Conservation (phyloP, 75 land plant genomes). For the Adiantum capillusveneris region DNA sequence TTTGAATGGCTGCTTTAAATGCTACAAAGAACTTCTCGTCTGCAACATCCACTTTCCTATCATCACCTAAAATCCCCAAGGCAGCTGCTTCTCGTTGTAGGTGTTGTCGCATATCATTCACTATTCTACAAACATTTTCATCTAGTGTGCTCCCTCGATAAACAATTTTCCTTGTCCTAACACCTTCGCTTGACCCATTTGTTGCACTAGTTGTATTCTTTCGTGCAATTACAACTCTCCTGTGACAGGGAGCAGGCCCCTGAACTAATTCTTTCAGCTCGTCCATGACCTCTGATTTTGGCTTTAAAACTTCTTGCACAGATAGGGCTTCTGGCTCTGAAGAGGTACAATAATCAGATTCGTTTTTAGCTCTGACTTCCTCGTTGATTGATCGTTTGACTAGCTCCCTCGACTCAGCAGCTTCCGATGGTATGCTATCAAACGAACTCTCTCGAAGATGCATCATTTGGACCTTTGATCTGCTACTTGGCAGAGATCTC, state of each 20-base stretch:
- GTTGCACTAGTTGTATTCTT: neutral
- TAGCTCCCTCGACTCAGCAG: too few relatives aligned
- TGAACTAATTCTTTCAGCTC: conserved; percentile 1
- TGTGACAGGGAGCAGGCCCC: neutral
- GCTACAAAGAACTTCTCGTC: conserved; percentile 78
- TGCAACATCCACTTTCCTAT: conserved; percentile 42
- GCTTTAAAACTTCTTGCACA: neutral
- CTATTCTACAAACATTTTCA: conserved; percentile 46
- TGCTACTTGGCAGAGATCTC: too few relatives aligned
- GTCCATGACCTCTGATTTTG: neutral
- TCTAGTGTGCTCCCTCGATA: conserved; percentile 32
- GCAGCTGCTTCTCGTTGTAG: conserved; percentile 51
- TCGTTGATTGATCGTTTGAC: too few relatives aligned
- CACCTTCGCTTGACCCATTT: conserved; percentile 27
- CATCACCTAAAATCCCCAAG: conserved; percentile 30
- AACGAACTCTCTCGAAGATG: too few relatives aligned
- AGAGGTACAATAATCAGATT: too few relatives aligned
- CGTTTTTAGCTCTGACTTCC: too few relatives aligned
- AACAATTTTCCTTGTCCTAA: conserved; percentile 83
- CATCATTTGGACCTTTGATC: too few relatives aligned
- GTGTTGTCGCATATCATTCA: conserved; percentile 59
- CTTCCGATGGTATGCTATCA: too few relatives aligned
- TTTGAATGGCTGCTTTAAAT: conserved; percentile 59
- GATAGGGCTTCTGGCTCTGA: too few relatives aligned
- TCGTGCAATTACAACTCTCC: neutral